Evolutionary conservation across 1,284 basidiomycete genomes (phyloP), one percentile per base, ranked within the genome.

Genomic region (Ustilago shanxiensis): DNA sequence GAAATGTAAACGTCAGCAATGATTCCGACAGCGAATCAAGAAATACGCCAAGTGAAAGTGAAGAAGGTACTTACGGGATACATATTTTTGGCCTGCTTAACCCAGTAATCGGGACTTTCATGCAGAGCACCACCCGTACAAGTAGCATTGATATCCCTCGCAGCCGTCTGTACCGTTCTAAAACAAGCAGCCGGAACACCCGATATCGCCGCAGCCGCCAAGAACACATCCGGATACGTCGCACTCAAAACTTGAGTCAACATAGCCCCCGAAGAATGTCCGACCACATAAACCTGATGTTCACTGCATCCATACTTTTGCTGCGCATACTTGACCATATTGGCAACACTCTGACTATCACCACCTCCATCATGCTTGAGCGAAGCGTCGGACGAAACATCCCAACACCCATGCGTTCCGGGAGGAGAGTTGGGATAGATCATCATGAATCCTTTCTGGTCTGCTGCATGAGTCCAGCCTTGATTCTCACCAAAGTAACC

Each of bases 121-220:
- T 65, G 31, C 0, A 74, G 33, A 0, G 29, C 52, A 0, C 60
- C 63, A 2, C 35, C 55, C 0, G 72, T 54, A 22, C 72, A 74
- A 8, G 59, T 63, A 22, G 6, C 28, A 39, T 74, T 74, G 62
- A 59, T 66, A 20, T 56, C 63, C 0, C 55, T 29, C 6, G 62
- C 72, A 2, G 39, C 18, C 1, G 33, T 16, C 1, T 47, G 59
- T 0, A 41, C 31, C 0, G 65, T 64, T 0, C 20, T 9, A 52
- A 74, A 70, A 29, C 72, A 74, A 6, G 61, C 61, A 28, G 60
- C 54, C 22, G 69, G 69, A 24, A 66, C 69, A 9, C 69, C 69
- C 13, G 55, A 63, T 37, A 66, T 66, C 2, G 41, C 63, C 8
- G 70, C 64, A 4, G 29, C 60, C 1, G 58, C 64, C 6, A 54